Conservation (phyloP, 129 eudicot species). For the Flaveria trinervia region DNA sequence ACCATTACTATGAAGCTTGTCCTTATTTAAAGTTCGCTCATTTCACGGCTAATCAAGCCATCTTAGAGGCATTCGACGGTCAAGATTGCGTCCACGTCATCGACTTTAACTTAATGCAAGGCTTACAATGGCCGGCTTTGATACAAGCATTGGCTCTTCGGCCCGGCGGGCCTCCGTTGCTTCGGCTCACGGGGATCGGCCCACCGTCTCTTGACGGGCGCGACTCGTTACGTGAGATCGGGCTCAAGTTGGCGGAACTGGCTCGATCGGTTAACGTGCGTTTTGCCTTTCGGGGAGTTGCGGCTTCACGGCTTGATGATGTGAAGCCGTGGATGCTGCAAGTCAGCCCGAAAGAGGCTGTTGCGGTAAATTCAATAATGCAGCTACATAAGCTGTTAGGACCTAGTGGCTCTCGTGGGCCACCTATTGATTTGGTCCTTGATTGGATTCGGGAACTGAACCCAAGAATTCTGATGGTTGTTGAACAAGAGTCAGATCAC, state of each 20-base stretch:
- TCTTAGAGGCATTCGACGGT: conserved; percentile 75
- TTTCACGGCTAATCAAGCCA: conserved; percentile 91
- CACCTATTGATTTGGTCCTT: conserved; percentile 48
- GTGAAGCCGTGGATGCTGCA: conserved; percentile 71
- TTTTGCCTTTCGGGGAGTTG: conserved; percentile 66
- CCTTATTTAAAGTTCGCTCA: conserved; percentile 89
- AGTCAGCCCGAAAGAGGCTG: conserved; percentile 54
- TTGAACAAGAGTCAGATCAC: conserved; percentile 84
- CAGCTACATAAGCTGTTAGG: conserved; percentile 62
- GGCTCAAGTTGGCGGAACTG: conserved; percentile 55
- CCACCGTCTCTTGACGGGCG: conserved; percentile 54
- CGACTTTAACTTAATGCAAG: conserved; percentile 76
- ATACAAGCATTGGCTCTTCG: conserved; percentile 83
- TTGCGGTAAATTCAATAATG: conserved; percentile 76
- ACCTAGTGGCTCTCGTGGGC: conserved; percentile 28
- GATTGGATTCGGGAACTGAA: conserved; percentile 50
- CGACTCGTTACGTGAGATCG: conserved; percentile 62
- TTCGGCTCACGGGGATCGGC: conserved; percentile 70
- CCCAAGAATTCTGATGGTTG: conserved; percentile 69
- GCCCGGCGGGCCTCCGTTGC: conserved; percentile 69
- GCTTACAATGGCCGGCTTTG: conserved; percentile 90
- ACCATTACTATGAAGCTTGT: conserved; percentile 71
- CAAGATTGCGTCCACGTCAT: conserved; percentile 78
- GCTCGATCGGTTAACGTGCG: conserved; percentile 70
- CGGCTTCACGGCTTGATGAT: conserved; percentile 55